Evolutionary conservation across 2,329 filamentous ascomycete species (phyloP), one percentile per base, ranked within the genome.

Genomic region (Epicoccum nigrum): DNA sequence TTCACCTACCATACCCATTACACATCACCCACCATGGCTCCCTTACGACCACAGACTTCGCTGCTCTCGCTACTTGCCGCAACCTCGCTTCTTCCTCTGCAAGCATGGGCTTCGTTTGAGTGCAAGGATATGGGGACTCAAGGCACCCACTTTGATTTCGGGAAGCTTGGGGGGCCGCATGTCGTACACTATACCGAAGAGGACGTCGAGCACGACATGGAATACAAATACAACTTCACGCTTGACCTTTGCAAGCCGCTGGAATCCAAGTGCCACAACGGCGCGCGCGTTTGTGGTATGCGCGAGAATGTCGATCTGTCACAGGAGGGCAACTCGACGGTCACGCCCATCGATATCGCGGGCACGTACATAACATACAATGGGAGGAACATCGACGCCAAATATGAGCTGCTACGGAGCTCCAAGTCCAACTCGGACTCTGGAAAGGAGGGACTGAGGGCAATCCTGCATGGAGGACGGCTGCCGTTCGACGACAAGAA

Each of bases 251-350:
- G 91, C 76, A 75, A 79, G 44, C 79, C 83, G 6, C 75, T 96
- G 58, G 83, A 83, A 70, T 79, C 5, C 30, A 77, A 86, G 64
- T 95, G 91, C 68, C 86, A 85, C 0, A 81, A 82, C 38, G 86
- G 86, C 32, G 86, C 89, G 2, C 81, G 86, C 79, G 90, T 93
- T 32, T 96, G 92, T 75, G 90, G 82, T 8, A 87, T 95, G 64
- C 79, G 85, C 54, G 83, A 84, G 46, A 76, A 79, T 30, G 79
- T 85, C 40, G 74, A 79, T 27, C 67, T 77, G 4, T 75, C 77
- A 19, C 78, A 79, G 39, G 76, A 80, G 23, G 73, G 71, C 21
- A 80, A 82, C 45, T 71, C 68, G 11, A 78, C 86, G 21, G 73
- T 78, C 34, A 76, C 82, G 28, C 83, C 88, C 2, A 85, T 88